A percentile compares a stretch with the other conserved stretches of the same genome.
Conservation (phyloP, 106 monocot species). For the Platanthera zijinensis region DNA sequence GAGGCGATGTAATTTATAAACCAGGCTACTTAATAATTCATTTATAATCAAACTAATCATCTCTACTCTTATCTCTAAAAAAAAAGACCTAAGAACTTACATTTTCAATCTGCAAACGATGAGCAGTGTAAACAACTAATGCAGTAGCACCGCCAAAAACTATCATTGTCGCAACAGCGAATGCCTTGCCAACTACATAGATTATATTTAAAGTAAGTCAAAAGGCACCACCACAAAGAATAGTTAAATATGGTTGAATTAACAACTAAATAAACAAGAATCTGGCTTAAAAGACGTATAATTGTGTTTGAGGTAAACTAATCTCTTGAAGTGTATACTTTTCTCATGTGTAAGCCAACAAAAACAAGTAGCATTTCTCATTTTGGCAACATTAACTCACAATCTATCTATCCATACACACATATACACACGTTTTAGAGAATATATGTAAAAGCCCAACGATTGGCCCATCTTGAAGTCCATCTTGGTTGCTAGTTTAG, state of each 20-base stretch:
- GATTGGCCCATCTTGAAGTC: too few species aligned
- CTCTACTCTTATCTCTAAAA: background rate
- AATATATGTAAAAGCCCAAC: too few species aligned
- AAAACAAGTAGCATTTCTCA: background rate
- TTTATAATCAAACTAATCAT: background rate
- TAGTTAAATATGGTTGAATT: background rate
- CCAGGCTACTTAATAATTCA: background rate
- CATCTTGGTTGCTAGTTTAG: too few species aligned
- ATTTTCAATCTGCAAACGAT: conserved; percentile 37
- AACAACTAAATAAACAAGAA: background rate
- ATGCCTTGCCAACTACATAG: conserved; percentile 60
- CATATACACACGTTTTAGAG: too few species aligned
- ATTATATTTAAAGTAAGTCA: background rate
- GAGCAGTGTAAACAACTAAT: conserved; percentile 28
- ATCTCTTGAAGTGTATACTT: background rate
- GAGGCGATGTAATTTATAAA: too few species aligned
- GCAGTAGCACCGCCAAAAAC: conserved; percentile 59
- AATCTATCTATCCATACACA: too few species aligned
- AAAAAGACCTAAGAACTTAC: conserved; percentile 33
- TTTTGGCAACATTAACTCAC: background rate
- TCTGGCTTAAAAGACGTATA: background rate
- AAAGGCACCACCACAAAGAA: background rate
- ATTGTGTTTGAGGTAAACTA: background rate
- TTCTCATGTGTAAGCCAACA: background rate
- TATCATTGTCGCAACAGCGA: conserved; percentile 42